phyloP scores from a whole-genome alignment of 768 basidiomycete species.

The Suillus fuscotomentosus region DNA sequence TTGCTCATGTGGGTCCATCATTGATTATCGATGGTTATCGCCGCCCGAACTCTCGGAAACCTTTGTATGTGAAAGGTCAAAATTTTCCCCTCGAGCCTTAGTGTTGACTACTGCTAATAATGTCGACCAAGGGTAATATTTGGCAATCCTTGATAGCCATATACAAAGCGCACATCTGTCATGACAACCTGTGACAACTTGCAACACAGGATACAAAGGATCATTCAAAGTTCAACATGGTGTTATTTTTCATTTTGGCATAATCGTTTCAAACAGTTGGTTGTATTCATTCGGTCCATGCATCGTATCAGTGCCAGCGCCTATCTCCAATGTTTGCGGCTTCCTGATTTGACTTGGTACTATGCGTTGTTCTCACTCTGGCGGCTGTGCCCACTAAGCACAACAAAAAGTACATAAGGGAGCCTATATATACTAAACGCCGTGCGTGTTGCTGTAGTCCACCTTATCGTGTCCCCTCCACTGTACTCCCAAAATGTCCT shows the following conservation, averaged over 20 bases:
- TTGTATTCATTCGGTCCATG: background rate
- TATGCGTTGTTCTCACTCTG: background rate
- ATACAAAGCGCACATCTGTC: background rate
- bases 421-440: background rate
- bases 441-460: background rate
- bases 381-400: too few relatives aligned
- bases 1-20: too few relatives aligned
- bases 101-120: background rate
- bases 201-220: background rate
- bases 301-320: background rate
- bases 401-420: background rate
- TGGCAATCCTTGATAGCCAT: too few relatives aligned
- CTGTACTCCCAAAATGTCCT: background rate
- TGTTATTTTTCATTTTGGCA: background rate
- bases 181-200: background rate
- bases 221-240: background rate
- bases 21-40: too few relatives aligned
- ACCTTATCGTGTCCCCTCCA: background rate
- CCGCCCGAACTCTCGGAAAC: background rate
- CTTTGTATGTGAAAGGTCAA: background rate
- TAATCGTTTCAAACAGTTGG: background rate
- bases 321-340: background rate
- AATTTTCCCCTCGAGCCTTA: background rate
- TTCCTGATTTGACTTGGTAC: background rate
- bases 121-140: background rate